phyloP scores from a whole-genome alignment of 2,329 filamentous ascomycete species.

The Colletotrichum trifolii region DNA sequence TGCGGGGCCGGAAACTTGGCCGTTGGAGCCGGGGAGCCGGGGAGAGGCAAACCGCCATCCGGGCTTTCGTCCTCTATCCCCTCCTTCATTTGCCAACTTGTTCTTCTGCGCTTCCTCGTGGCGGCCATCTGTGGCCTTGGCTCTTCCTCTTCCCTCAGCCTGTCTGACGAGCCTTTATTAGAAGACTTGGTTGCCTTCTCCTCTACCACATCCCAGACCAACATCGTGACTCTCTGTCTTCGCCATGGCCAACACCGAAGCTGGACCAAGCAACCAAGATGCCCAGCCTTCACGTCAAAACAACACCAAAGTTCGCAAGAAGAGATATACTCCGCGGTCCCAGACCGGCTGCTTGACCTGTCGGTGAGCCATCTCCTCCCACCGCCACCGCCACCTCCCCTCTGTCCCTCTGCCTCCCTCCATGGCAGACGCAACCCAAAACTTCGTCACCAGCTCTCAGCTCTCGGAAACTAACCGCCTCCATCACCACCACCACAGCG shows the following conservation, averaged over 20 bases:
- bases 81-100: not conserved
- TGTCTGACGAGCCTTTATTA: not conserved
- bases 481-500: not conserved
- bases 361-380: slow-evolving; percentile 12
- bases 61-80: slow-evolving; percentile 14
- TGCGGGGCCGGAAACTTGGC: slow-evolving; percentile 21
- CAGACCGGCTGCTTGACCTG: slow-evolving; percentile 13
- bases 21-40: not conserved
- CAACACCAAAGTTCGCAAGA: not conserved
- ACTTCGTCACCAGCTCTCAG: not conserved
- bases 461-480: not conserved
- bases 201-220: too few relatives aligned
- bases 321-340: slow-evolving; percentile 8
- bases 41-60: slow-evolving; percentile 3
- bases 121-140: too few relatives aligned
- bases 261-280: too few relatives aligned
- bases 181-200: not conserved
- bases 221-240: too few relatives aligned
- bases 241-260: slow-evolving; percentile 10
- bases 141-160: too few relatives aligned
- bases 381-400: too few relatives aligned
- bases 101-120: not conserved
- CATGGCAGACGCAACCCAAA: not conserved
- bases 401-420: not conserved
- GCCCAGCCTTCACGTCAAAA: too few relatives aligned